phyloP scores from a whole-genome alignment of 805 yeast species.

The Pichia occidentalis region DNA sequence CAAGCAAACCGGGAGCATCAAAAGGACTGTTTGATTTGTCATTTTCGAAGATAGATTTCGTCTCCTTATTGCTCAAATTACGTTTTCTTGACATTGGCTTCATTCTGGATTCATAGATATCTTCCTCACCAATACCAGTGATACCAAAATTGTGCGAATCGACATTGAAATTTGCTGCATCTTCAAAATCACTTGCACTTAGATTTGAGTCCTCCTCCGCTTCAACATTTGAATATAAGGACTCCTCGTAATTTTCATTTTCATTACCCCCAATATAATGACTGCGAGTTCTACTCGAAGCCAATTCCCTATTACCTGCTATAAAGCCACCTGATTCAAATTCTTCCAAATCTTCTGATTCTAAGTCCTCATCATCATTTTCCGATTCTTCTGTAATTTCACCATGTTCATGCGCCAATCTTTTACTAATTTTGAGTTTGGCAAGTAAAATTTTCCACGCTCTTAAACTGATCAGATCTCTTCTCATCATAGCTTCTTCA shows the following conservation, averaged over 20 bases:
- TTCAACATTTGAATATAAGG: constrained; percentile 20
- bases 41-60: background rate
- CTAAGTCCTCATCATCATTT: constrained; percentile 13
- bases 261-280: constrained; percentile 1
- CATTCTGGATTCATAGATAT: background rate
- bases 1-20: background rate
- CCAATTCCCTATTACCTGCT: constrained; percentile 8
- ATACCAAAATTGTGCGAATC: too few species aligned
- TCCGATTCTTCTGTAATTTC: constrained; percentile 26
- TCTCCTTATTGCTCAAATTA: too few species aligned
- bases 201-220: constrained; percentile 14
- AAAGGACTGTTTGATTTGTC: too few species aligned
- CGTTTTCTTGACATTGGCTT: too few species aligned
- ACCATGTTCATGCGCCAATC: constrained; percentile 48
- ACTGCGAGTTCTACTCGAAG: constrained; percentile 12
- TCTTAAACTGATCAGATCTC: constrained; percentile 44
- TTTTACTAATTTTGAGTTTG: constrained; percentile 39
- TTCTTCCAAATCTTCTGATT: constrained; percentile 6
- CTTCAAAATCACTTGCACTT: constrained; percentile 17
- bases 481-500: constrained; percentile 36
- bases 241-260: constrained; percentile 11
- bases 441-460: constrained; percentile 50
- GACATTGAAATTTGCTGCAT: too few species aligned
- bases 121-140: constrained; percentile 6
- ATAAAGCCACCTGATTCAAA: constrained; percentile 22